Percentiles rank a stretch among this genome's conserved stretches.
Conservation (phyloP, 345 rosid species). For the Rhodamnia rubescens region DNA sequence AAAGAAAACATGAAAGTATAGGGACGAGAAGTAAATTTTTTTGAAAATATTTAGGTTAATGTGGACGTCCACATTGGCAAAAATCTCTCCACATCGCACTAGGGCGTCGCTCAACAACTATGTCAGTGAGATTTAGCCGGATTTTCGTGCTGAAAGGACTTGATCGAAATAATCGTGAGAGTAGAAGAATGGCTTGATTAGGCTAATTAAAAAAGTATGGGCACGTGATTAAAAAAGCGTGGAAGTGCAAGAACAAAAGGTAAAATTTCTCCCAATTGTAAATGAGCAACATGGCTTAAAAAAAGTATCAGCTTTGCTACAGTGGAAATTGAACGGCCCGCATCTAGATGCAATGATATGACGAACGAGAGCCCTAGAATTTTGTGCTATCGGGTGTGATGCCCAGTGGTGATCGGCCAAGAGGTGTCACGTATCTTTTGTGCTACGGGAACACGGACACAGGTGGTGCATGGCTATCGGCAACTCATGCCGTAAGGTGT, state of each 20-base stretch:
- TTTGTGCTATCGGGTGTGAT: background rate
- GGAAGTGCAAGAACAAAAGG: background rate
- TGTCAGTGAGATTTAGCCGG: background rate
- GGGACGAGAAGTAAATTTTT: background rate
- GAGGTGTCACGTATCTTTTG: background rate
- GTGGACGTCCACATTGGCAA: background rate
- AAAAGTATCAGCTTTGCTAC: background rate
- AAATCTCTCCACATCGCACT: background rate
- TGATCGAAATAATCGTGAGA: background rate
- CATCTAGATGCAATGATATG: background rate
- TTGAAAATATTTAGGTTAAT: background rate
- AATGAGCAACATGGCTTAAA: background rate
- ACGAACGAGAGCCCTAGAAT: background rate
- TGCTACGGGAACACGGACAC: no score
- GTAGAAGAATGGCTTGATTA: background rate
- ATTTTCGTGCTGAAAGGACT: background rate
- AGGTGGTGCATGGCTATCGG: no score
- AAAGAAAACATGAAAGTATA: background rate
- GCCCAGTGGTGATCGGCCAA: background rate
- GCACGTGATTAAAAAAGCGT: background rate
- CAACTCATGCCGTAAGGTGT: no score
- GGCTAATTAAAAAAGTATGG: no score
- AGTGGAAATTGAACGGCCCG: background rate
- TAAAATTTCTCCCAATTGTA: background rate
- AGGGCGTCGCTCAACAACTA: fast-evolving